Evolutionary conservation across 257 asterid genomes (phyloP).

Genomic region (Solanum infundibuliforme): DNA sequence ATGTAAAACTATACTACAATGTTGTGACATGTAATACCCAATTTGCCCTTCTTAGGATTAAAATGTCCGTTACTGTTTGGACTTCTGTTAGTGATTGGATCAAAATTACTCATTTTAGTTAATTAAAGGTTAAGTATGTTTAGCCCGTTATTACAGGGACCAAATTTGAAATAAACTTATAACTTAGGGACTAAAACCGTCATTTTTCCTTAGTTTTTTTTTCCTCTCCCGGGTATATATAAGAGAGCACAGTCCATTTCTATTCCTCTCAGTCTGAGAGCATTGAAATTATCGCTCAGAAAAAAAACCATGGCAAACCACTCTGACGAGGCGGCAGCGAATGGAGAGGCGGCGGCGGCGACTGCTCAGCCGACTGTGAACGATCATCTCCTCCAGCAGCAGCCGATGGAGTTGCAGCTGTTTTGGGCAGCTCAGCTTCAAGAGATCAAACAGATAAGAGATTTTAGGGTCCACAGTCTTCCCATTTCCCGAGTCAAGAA

Average conservation of each 20-base stretch:
- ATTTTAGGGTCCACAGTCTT: slow-evolving; percentile 69
- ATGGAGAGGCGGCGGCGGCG: neutral
- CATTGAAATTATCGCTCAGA: neutral
- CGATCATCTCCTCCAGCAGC: slow-evolving; percentile 66
- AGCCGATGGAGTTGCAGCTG: slow-evolving; percentile 60
- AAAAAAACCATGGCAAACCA: slow-evolving; percentile 39
- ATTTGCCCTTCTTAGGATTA: neutral
- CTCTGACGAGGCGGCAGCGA: slow-evolving; percentile 37
- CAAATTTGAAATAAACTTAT: neutral
- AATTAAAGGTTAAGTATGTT: neutral
- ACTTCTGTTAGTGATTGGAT: neutral
- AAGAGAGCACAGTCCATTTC: neutral
- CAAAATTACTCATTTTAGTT: neutral
- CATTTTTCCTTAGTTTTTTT: no score
- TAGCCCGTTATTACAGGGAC: neutral
- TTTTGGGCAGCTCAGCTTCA: slow-evolving; percentile 61
- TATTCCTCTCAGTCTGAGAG: neutral
- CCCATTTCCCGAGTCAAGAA: slow-evolving; percentile 80
- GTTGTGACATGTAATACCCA: neutral
- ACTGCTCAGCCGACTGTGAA: neutral
- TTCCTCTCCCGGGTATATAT: neutral
- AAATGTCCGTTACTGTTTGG: neutral
- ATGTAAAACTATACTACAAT: neutral
- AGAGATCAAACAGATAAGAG: slow-evolving; percentile 61
- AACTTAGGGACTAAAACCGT: neutral